These are phyloP conservation scores for Phialemoniopsis sp. DNA, from an alignment of 2,329 filamentous ascomycete species.

Conservation along the genomic window DNA sequence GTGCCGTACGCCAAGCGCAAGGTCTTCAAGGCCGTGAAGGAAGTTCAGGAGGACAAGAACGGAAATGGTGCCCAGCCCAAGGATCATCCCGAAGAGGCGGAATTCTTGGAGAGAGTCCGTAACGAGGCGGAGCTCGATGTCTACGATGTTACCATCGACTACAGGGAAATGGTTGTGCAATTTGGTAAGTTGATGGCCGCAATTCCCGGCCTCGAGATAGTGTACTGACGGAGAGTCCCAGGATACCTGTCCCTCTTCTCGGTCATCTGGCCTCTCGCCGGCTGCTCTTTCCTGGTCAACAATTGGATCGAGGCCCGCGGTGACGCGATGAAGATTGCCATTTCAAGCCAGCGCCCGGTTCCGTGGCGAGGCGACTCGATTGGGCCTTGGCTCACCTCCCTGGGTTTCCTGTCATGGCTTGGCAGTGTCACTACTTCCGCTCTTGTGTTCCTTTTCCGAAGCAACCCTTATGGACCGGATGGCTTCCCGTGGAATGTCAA, in stretches of 20 bases:
- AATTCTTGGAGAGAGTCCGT: conserved; percentile 77
- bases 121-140: conserved; percentile 75
- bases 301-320: conserved; percentile 95
- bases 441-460: conserved; percentile 84
- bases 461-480: conserved; percentile 58
- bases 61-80: conserved; percentile 38
- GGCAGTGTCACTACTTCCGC: conserved; percentile 85
- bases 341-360: conserved; percentile 82
- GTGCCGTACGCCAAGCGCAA: conserved; percentile 82
- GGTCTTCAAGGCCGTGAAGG: conserved; percentile 73
- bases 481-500: conserved; percentile 68
- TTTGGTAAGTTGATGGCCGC: conserved; percentile 43
- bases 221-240: conserved; percentile 7
- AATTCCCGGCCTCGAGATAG: conserved; percentile 1
- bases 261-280: conserved; percentile 91
- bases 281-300: conserved; percentile 84
- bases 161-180: conserved; percentile 90
- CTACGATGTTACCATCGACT: conserved; percentile 88
- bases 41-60: conserved; percentile 60
- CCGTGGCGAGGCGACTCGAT: conserved; percentile 92
- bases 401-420: conserved; percentile 90
- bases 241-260: conserved; percentile 90
- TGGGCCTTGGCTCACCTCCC: conserved; percentile 81
- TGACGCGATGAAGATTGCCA: conserved; percentile 86
- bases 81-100: conserved; percentile 72